Evolutionary conservation across 345 rosid genomes (phyloP), one percentile per base, ranked within the genome.

Genomic region (Leavenworthia alabamica): DNA sequence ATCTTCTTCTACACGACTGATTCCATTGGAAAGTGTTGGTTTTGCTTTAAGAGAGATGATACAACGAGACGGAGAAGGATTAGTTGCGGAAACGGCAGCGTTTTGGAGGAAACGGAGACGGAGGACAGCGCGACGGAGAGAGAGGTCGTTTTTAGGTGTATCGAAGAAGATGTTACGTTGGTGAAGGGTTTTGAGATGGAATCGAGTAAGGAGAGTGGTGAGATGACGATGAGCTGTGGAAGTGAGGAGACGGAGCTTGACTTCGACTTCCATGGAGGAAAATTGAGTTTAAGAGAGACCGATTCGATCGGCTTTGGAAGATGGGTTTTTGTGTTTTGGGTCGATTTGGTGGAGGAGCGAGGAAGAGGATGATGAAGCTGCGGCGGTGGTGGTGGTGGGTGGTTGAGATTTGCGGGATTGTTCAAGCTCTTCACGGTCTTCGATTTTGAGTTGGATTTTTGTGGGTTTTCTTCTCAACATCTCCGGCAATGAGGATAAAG

Each of bases 401-500:
- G 75, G 52, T 49, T 67, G 19, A 51, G 79, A 76, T 40, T 76
- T 81, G 42, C 88, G 92, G 56, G 85, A 76, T 64, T 85, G 88
- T 46, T 89, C 88, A 54, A 93, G 83, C 56, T 93, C 97, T 45
- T 85, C 86, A 44, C 81, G 89, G 78, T 93, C 97, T 77, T 87
- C 90, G 72, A 87, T 74, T 64, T 76, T 71, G 67, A 86, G 84
- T 68, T 93, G 86, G 80, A 93, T 81, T 73, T 86, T 85, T 73
- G 78, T 83, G 4, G 96, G 84, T 61, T 84, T 84, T 78, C 97
- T 82, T 66, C 96, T 77, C 72, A 87, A 86, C 96, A 93, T 93
- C 49, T 83, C 82, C 68, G 15, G 29, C 6, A 44, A 6, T 64
- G 52, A 9, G 8, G 0, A 9, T 43, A 4, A 8, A 42, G 23